A percentile compares a stretch with the other conserved stretches of the same genome.
Conservation (phyloP, 2,329 filamentous ascomycete genomes). For the Sclerotinia glacialis region DNA sequence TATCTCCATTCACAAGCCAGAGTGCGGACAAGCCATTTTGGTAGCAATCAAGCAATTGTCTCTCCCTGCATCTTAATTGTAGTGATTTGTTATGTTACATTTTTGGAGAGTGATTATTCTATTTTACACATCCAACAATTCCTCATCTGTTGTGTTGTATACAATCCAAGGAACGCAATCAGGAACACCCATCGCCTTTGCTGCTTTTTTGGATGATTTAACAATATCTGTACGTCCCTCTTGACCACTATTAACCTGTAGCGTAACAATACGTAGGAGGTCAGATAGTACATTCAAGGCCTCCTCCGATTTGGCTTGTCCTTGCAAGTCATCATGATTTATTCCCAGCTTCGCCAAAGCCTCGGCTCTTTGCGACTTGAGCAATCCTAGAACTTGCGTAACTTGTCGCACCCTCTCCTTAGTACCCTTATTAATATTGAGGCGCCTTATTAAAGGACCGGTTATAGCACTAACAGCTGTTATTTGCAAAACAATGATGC, state of each 20-base stretch:
- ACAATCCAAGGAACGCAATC: conserved; percentile 25
- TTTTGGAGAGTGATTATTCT: not conserved
- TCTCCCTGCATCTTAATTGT: not conserved
- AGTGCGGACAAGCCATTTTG: not conserved
- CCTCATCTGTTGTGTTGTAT: conserved; percentile 20
- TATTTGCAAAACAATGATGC: conserved; percentile 49
- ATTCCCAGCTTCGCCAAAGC: conserved; percentile 34
- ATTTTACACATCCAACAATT: conserved; percentile 1
- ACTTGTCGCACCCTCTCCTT: conserved; percentile 47
- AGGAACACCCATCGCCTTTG: conserved; percentile 33
- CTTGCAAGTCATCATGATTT: conserved; percentile 33
- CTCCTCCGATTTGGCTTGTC: conserved; percentile 36
- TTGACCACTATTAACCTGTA: conserved; percentile 3
- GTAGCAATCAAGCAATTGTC: not conserved
- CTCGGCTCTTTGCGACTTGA: conserved; percentile 40
- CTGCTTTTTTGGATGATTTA: conserved; percentile 23
- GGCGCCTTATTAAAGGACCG: conserved; percentile 39
- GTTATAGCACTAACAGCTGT: conserved; percentile 42
- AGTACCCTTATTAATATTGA: conserved; percentile 41
- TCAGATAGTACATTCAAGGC: conserved; percentile 34
- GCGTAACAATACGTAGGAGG: conserved; percentile 34
- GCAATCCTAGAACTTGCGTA: conserved; percentile 44
- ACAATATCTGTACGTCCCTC: not conserved
- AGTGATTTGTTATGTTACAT: conserved; percentile 21
- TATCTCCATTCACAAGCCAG: not conserved